Percentiles rank a stretch among this genome's conserved stretches.
phyloP scores from a whole-genome alignment of 495 filamentous ascomycete species.

The Penicillium dipodomyicola region DNA sequence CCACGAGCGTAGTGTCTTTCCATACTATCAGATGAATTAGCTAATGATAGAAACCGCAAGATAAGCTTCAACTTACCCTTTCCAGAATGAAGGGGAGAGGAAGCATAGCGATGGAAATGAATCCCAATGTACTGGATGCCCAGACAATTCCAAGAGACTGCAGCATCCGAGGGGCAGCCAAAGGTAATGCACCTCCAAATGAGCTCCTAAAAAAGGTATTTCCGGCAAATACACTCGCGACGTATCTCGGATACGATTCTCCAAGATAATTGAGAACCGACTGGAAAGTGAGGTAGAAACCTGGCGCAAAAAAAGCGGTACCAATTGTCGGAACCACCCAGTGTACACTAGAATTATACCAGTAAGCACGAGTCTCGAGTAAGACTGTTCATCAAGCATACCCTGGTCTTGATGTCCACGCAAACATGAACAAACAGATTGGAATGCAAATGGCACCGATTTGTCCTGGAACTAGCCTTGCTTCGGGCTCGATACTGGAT shows the following conservation, averaged over 20 bases:
- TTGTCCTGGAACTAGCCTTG: too few species aligned
- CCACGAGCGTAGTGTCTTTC: slow-evolving; percentile 13
- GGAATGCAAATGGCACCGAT: too few species aligned
- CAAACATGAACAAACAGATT: too few species aligned
- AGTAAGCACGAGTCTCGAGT: background rate
- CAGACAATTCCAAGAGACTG: slow-evolving; percentile 50
- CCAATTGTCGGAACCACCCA: slow-evolving; percentile 27
- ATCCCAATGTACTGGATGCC: slow-evolving; percentile 55
- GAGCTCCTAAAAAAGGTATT: slow-evolving; percentile 21
- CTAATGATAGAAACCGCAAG: background rate
- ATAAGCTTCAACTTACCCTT: slow-evolving; percentile 7
- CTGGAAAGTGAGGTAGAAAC: slow-evolving; percentile 21
- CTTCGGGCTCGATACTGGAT: too few species aligned
- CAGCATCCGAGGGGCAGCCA: slow-evolving; percentile 39
- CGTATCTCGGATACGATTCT: slow-evolving; percentile 18
- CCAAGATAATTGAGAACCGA: slow-evolving; percentile 17
- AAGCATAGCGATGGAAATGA: slow-evolving; percentile 52
- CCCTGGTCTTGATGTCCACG: background rate
- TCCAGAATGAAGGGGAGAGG: slow-evolving; percentile 47
- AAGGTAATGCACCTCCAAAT: slow-evolving; percentile 18
- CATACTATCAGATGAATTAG: slow-evolving; percentile 14
- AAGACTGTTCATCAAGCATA: background rate
- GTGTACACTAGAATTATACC: background rate
- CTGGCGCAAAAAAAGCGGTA: slow-evolving; percentile 24
- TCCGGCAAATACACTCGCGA: slow-evolving; percentile 16